phyloP scores from a whole-genome alignment of 352 stramenopile species.

The Peronospora belbahrii region DNA sequence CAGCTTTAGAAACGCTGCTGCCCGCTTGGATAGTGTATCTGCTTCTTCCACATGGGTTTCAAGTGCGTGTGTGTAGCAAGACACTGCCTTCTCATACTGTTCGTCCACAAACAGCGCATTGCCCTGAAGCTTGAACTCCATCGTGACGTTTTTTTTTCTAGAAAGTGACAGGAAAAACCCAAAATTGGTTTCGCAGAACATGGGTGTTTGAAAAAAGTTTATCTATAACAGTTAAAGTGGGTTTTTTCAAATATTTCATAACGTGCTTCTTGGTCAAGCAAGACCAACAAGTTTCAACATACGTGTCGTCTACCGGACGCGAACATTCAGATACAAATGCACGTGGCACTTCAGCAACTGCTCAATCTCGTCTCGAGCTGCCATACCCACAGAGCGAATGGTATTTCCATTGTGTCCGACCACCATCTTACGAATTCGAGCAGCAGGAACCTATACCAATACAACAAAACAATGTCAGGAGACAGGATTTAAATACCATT shows the following conservation, averaged over 20 bases:
- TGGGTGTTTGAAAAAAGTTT: not conserved
- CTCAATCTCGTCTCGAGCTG: conserved; percentile 71
- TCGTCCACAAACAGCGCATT: conserved; percentile 85
- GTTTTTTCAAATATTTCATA: not conserved
- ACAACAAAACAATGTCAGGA: conserved; percentile 3
- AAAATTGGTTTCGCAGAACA: conserved; percentile 1
- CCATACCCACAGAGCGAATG: conserved; percentile 63
- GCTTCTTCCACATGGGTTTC: conserved; percentile 32
- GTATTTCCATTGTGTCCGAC: conserved; percentile 72
- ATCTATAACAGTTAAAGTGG: too few relatives aligned
- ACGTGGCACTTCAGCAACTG: conserved; percentile 56
- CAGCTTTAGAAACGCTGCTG: conserved; percentile 61
- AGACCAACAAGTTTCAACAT: not conserved
- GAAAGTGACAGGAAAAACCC: not conserved
- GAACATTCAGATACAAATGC: conserved; percentile 83
- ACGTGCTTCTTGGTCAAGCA: not conserved
- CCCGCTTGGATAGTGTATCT: conserved; percentile 59
- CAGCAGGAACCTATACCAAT: conserved; percentile 45
- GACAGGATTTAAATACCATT: not conserved
- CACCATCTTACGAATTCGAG: conserved; percentile 74
- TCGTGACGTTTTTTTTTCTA: conserved; percentile 13
- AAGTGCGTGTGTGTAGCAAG: conserved; percentile 44
- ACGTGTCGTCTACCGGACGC: conserved; percentile 35
- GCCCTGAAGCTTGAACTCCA: conserved; percentile 64
- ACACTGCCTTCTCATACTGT: conserved; percentile 52